A percentile compares a stretch with the other conserved stretches of the same genome.
These are phyloP conservation scores for Pyrus betulifolia DNA, from an alignment of 306 rosid genomes.

Conservation along the genomic window DNA sequence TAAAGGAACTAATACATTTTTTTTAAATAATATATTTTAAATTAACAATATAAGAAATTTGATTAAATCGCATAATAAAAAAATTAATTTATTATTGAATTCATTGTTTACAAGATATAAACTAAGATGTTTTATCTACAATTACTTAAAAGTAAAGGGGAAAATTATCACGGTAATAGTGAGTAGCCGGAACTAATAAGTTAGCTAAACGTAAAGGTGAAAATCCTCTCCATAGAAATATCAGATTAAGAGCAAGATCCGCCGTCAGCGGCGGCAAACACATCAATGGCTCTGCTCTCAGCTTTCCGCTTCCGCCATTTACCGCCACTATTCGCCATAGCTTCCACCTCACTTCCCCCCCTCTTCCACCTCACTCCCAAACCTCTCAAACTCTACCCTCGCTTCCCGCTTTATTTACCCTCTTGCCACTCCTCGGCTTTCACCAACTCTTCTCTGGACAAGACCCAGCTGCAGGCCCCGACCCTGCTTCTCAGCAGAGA, in stretches of 20 bases:
- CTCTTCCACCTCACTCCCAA: not conserved
- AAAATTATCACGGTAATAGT: too few relatives aligned
- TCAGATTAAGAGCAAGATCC: too few relatives aligned
- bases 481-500: conserved; percentile 42
- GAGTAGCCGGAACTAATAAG: too few relatives aligned
- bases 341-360: not conserved
- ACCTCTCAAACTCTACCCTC: not conserved
- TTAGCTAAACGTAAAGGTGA: too few relatives aligned
- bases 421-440: conserved; percentile 9
- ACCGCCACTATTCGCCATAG: not conserved
- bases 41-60: fast-evolving
- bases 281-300: not conserved
- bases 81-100: too few relatives aligned
- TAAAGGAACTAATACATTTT: too few relatives aligned
- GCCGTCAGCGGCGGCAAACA: not conserved
- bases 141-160: too few relatives aligned
- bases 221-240: too few relatives aligned
- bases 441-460: not conserved
- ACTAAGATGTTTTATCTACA: fast-evolving
- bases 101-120: fast-evolving
- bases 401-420: conserved; percentile 6
- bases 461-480: not conserved
- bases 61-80: too few relatives aligned
- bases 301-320: not conserved
- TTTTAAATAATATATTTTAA: too few relatives aligned